Conservation (phyloP, 768 basidiomycete species). For the Rhodosporidiobolus sp. region DNA sequence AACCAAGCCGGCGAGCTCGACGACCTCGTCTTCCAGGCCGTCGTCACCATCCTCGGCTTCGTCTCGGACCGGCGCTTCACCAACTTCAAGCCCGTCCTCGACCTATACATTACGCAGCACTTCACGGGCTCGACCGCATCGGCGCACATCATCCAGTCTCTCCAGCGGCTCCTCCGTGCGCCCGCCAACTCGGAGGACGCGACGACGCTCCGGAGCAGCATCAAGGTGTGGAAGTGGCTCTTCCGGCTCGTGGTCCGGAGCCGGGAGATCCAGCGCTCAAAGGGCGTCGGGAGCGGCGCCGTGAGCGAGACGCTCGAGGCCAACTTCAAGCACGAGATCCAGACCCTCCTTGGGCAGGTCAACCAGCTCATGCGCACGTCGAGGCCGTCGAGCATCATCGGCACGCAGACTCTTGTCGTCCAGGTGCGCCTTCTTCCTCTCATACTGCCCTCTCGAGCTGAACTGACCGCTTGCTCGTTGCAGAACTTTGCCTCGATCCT, state of each 20-base stretch:
- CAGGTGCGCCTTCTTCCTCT: not conserved
- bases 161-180: slow-evolving; percentile 74
- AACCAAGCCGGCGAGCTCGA: slow-evolving; percentile 79
- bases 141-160: slow-evolving; percentile 77
- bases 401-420: slow-evolving; percentile 61
- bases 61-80: slow-evolving; percentile 90
- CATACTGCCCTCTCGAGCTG: slow-evolving; percentile 59
- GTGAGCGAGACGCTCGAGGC: slow-evolving; percentile 81
- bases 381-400: slow-evolving; percentile 80
- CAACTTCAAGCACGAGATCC: slow-evolving; percentile 78
- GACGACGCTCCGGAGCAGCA: slow-evolving; percentile 73
- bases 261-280: slow-evolving; percentile 56
- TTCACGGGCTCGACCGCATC: slow-evolving; percentile 77
- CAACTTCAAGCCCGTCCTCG: slow-evolving; percentile 88
- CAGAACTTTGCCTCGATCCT: slow-evolving; percentile 82
- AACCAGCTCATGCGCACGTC: slow-evolving; percentile 82
- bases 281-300: slow-evolving; percentile 73
- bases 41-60: slow-evolving; percentile 86
- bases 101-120: slow-evolving; percentile 81
- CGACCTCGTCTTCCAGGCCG: slow-evolving; percentile 78
- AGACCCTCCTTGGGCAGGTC: slow-evolving; percentile 70
- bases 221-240: slow-evolving; percentile 96
- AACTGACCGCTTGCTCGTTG: slow-evolving; percentile 56
- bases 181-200: slow-evolving; percentile 71
- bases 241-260: slow-evolving; percentile 93